Base-by-base conservation (phyloP, 192 early-diverging fungal genomes). In the Rhizophagus sp. region DNA sequence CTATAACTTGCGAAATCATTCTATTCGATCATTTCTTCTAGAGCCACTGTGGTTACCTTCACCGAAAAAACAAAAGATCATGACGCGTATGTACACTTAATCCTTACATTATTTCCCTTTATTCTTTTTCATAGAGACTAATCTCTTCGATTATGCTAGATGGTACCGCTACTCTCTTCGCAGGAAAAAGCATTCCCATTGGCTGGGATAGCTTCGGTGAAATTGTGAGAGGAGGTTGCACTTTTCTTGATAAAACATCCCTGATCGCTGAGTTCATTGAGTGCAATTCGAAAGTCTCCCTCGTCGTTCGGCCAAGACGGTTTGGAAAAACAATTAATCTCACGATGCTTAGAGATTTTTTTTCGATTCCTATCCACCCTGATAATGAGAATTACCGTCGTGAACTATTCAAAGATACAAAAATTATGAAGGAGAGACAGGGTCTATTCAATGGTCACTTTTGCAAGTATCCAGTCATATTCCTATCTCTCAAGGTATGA, bases 381-480 rank as follows among this genome's bases (percentile, higher is more conserved):
- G 49, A 44, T n/a, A 79, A 70, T 68, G 39, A 71, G 19, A 0
- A 79, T 15, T 62, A 68, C 44, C 41, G 25, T n/a, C 44, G 33
- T 34, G 78, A 79, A 50, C 13, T 71, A 1, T 79, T 79, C 24
- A 79, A 50, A 73, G 67, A 79, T 4, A 44, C 76, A 25, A 77
- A 34, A 49, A 77, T 77, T 41, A 65, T 41, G 76, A n/a, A n/a
- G n/a, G 57, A 77, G 62, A 77, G 30, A 66, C 19, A 24, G 76
- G 67, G 70, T 12, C 7, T 71, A 6, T 52, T 79, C 36, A 13
- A 50, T 17, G 25, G 24, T 19, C 2, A 79, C 1, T 79, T 78
- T 79, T 79, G 78, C 78, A 79, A 79, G 41, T 73, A 79, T 79
- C 78, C 78, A 3, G 27, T 79, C 44, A 79, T 79, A 3, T 71